Conservation (phyloP, 202 grass and related monocot species). For the Saccharum hybrid region DNA sequence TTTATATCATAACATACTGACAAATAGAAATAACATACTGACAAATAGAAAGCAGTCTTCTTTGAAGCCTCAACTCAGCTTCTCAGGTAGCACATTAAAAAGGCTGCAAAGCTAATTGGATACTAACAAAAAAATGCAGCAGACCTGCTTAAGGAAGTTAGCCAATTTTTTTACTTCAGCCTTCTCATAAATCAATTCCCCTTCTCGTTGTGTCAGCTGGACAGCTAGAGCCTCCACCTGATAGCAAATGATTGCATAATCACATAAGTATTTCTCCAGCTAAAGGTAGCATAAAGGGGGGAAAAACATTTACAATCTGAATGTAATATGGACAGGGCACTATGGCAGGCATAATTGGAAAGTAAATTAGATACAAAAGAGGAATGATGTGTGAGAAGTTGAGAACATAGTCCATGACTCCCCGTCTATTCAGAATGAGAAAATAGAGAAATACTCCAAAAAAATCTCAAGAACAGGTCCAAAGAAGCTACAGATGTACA, state of each 20-base stretch:
- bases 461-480: background rate
- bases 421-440: background rate
- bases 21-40: too few relatives aligned
- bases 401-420: background rate
- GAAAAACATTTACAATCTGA: background rate
- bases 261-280: slow-evolving; percentile 2
- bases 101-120: slow-evolving; percentile 31
- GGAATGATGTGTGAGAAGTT: background rate
- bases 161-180: slow-evolving; percentile 92
- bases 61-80: slow-evolving; percentile 21
- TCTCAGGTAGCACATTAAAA: slow-evolving; percentile 4
- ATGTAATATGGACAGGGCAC: background rate
- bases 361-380: background rate
- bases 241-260: slow-evolving; percentile 43
- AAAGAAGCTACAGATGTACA: background rate
- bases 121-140: slow-evolving; percentile 30
- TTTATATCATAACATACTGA: background rate
- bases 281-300: slow-evolving; percentile 3
- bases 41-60: slow-evolving; percentile 15
- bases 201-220: slow-evolving; percentile 96
- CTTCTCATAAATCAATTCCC: slow-evolving; percentile 94
- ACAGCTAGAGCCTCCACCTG: slow-evolving; percentile 95
- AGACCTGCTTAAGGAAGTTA: slow-evolving; percentile 87
- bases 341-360: background rate
- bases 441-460: background rate